A percentile compares a stretch with the other conserved stretches of the same genome.
phyloP scores from a whole-genome alignment of 139 green algal species.

The Tetraselmis chui region DNA sequence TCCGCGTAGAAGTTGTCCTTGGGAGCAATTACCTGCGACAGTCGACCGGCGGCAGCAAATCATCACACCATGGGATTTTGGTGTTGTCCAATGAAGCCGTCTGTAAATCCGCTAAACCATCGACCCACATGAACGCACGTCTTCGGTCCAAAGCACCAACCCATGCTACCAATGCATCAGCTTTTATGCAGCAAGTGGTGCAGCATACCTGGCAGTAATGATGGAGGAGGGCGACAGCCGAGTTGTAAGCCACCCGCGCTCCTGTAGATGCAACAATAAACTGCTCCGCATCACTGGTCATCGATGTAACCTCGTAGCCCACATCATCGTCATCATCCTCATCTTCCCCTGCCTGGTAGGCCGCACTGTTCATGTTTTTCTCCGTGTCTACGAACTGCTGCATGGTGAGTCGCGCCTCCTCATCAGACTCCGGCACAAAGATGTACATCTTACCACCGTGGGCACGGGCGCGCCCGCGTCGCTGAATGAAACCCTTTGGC shows the following conservation, averaged over 20 bases:
- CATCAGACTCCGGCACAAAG: not conserved
- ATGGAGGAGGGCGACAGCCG: not conserved
- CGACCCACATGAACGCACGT: too few relatives aligned
- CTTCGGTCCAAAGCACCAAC: too few relatives aligned
- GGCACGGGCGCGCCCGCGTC: too few relatives aligned
- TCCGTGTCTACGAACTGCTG: not conserved
- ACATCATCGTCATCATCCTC: not conserved
- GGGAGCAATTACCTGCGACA: not conserved
- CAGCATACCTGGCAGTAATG: not conserved
- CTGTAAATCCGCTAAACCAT: too few relatives aligned
- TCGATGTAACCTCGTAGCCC: too few relatives aligned
- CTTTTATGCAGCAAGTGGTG: too few relatives aligned
- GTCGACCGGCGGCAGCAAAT: too few relatives aligned
- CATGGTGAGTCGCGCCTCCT: not conserved
- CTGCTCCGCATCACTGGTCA: not conserved
- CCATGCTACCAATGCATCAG: too few relatives aligned
- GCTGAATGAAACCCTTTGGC: not conserved
- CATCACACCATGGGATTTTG: too few relatives aligned
- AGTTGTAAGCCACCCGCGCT: not conserved
- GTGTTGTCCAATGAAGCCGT: too few relatives aligned
- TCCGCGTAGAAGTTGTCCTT: not conserved
- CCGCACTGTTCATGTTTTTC: not conserved
- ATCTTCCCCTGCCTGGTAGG: too few relatives aligned
- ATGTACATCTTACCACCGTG: not conserved
- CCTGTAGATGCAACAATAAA: not conserved